Base-by-base conservation (phyloP, 2,329 filamentous ascomycete genomes). In the Aspergillus ochraceus region DNA sequence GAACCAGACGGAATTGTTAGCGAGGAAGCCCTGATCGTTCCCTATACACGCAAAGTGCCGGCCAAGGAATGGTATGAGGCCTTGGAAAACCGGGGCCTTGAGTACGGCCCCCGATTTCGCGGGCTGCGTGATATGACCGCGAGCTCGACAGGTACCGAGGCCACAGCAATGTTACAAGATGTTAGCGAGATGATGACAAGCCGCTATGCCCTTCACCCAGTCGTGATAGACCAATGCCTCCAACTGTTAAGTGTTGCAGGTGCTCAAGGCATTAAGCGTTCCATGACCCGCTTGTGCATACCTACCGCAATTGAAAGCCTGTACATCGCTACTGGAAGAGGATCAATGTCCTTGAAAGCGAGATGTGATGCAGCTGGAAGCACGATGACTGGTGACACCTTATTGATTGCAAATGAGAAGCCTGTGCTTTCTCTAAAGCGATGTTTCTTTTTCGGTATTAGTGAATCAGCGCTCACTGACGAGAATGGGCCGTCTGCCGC, bases 221-320 rank as follows among this genome's bases (percentile, higher is more conserved):
- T 62, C 12, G 20, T 64, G 2, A 63, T 70, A 17, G 66, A 68
- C 30, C 59, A 64, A 10, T 62, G 60, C 11, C 36, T 71, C 10
- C 69, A 71, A 46, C 49, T 69, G 5, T 46, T 68, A 19, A 65
- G 51, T 26, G 58, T 66, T 2, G 69, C 69, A 4, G 63, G 58
- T 12, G 62, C 60, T 1, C 60, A 62, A 19, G 69, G 69, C 3
- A 64, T 60, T 20, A 54, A 12, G 19, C 61, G 45, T 49, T 58
- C n/a, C 3, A 62, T 57, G 32, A 63, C 58, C 2, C 50, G 45
- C 20, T 57, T 65, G 42, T 68, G 58, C 60, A 64, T 68, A 47
- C 71, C 61, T 2, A 69, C 60, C 2, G 64, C 55, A 11, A 67
- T 68, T 24, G 60, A 61, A 6, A 64, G 66, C 20, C 60, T 71